phyloP scores from a whole-genome alignment of 2,329 filamentous ascomycete genomes.

The Ascochyta pisi region DNA sequence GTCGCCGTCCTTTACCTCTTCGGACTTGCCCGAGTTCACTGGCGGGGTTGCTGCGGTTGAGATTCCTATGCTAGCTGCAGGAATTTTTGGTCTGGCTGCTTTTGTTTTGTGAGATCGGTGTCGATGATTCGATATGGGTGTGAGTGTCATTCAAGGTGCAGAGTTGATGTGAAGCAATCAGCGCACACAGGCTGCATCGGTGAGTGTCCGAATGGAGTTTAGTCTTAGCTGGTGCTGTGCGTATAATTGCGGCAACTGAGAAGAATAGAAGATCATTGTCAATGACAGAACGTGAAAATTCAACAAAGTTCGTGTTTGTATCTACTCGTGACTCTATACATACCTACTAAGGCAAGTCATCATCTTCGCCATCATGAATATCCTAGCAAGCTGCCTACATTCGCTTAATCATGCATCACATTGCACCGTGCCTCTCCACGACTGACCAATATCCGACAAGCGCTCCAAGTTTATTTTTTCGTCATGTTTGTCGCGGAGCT shows the following conservation, averaged over 20 bases:
- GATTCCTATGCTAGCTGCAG: conserved; percentile 24
- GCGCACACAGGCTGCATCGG: not conserved
- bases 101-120: conserved; percentile 23
- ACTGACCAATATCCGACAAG: not conserved
- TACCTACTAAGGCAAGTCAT: not conserved
- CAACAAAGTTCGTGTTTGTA: no score
- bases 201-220: not conserved
- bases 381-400: not conserved
- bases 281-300: no score
- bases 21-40: conserved; percentile 24
- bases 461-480: rapidly evolving
- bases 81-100: conserved; percentile 27
- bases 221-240: no score
- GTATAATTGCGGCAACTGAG: not conserved
- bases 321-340: not conserved
- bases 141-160: no score
- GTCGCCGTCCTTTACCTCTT: not conserved
- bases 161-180: not conserved
- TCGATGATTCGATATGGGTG: not conserved
- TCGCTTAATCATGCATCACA: not conserved
- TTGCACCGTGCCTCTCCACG: not conserved
- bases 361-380: not conserved
- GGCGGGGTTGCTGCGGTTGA: conserved; percentile 25
- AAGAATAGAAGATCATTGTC: no score
- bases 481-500: not conserved